phyloP scores from a whole-genome alignment of 495 filamentous ascomycete genomes.

The Aspergillus haitiensis region DNA sequence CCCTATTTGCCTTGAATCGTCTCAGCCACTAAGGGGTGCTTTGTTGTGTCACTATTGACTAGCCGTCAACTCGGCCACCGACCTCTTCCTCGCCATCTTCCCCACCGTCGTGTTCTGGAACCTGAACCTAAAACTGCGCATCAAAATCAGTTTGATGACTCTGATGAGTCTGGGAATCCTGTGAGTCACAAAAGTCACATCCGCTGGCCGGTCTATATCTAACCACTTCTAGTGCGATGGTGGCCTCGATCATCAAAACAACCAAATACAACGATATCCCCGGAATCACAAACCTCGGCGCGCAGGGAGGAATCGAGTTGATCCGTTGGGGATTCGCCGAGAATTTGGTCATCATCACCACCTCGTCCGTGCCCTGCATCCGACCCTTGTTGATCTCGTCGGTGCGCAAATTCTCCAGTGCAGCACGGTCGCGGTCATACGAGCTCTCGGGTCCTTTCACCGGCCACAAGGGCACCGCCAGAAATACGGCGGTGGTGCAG shows the following conservation, averaged over 20 bases:
- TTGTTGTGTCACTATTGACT: not conserved
- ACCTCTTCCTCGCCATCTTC: conserved; percentile 45
- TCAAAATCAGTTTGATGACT: conserved; percentile 41
- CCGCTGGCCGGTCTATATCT: conserved; percentile 1
- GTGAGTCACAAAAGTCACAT: conserved; percentile 22
- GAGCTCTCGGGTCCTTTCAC: conserved; percentile 33
- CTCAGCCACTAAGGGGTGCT: not conserved
- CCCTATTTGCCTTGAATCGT: not conserved
- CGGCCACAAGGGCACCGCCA: conserved; percentile 6
- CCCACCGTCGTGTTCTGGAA: conserved; percentile 48
- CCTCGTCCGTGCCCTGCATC: conserved; percentile 39
- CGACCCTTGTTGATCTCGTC: conserved; percentile 39
- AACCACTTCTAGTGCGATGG: conserved; percentile 31
- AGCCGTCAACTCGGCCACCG: conserved; percentile 45
- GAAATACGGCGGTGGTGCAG: not conserved
- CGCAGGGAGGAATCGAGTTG: conserved; percentile 30
- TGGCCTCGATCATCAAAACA: conserved; percentile 47
- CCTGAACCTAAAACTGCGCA: conserved; percentile 39
- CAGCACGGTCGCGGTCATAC: conserved; percentile 30
- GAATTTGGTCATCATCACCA: conserved; percentile 39
- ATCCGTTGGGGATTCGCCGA: conserved; percentile 41
- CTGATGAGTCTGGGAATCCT: conserved; percentile 44
- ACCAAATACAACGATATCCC: conserved; percentile 39
- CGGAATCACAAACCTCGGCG: conserved; percentile 34
- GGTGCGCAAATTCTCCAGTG: conserved; percentile 41